Percentiles rank a stretch among this genome's conserved stretches.
phyloP scores from a whole-genome alignment of 495 filamentous ascomycete species.

The Xylaria castorea region DNA sequence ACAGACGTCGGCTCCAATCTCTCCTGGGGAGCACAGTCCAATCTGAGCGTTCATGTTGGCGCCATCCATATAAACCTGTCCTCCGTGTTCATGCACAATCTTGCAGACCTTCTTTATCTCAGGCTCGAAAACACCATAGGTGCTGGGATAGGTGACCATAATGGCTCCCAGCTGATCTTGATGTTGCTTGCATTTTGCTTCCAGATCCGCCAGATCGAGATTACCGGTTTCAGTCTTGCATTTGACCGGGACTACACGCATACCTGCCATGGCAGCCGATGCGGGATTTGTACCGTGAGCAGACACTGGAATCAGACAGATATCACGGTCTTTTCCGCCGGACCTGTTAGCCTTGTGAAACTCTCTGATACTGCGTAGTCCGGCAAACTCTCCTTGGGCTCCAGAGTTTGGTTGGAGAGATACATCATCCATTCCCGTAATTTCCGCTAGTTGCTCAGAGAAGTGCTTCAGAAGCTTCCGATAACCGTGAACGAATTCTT shows the following conservation, averaged over 20 bases:
- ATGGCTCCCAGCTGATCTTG: conserved; percentile 87
- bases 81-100: conserved; percentile 86
- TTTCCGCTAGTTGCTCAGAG: conserved; percentile 76
- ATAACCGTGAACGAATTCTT: conserved; percentile 71
- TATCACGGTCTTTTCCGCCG: conserved; percentile 71
- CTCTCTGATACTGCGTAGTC: conserved; percentile 89
- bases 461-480: conserved; percentile 71
- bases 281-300: conserved; percentile 98
- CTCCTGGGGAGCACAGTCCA: conserved; percentile 93
- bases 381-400: conserved; percentile 95
- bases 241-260: conserved; percentile 94
- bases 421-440: conserved; percentile 90
- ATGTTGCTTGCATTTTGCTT: conserved; percentile 87
- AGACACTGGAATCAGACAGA: conserved; percentile 95
- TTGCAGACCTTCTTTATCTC: conserved; percentile 85
- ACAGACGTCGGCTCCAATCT: conserved; percentile 97
- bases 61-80: conserved; percentile 99
- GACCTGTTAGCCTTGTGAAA: conserved; percentile 72
- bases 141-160: conserved; percentile 99
- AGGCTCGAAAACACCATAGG: conserved; percentile 96
- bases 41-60: conserved; percentile 99
- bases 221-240: conserved; percentile 90
- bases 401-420: conserved; percentile 97
- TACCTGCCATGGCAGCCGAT: conserved; percentile 95
- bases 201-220: conserved; percentile 84